Base-by-base conservation (phyloP, 2,329 filamentous ascomycete species). In the Cladosporium sp. region DNA sequence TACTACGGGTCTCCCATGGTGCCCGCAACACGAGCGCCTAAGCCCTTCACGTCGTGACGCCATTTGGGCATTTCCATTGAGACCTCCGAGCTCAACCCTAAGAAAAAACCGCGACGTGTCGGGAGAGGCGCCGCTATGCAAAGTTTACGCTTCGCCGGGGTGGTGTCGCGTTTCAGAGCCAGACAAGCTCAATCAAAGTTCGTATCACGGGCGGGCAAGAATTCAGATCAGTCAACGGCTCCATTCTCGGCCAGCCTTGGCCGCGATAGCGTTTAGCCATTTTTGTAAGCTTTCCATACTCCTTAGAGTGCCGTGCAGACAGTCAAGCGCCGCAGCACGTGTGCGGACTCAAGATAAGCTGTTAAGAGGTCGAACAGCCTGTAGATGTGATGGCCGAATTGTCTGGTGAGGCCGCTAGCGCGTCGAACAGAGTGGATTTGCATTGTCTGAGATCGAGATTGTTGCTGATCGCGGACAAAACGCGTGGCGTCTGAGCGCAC, bases 1-100 rank as follows among this genome's bases (percentile, higher is more conserved):
- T 55, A 18, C 52, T 18, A 31, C 18, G 52, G 52, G 28, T 29
- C 10, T 55, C 52, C 52, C 52, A 55, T 55, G 28, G 29, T 55
- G 52, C 52, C 52, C 52, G 52, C 52, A 33, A 55, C 52, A 55
- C 52, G 52, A 55, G 52, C 29, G 52, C 14, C 52, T 55, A 55
- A 11, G 52, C n/a, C n/a, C n/a, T 46, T 46, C n/a, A 46, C n/a
- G 40, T 46, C 40, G 40, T 46, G 40, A 29, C 18, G 52, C 52
- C 52, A 55, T 55, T 21, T 29, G 52, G 18, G 29, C 52, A 55
- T 46, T 23, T 46, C n/a, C 40, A 46, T 21, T 46, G 40, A 46
- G 40, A 7, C 40, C 40, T 46, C n/a, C 12, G 21, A 44, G 21
- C n/a, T 46, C 40, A 46, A 46, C 40, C 40, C 40, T 46, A 46